Percentiles rank a stretch among this genome's conserved stretches.
phyloP scores from a whole-genome alignment of 2,329 filamentous ascomycete species.

The Hymenoscyphus salicellus region DNA sequence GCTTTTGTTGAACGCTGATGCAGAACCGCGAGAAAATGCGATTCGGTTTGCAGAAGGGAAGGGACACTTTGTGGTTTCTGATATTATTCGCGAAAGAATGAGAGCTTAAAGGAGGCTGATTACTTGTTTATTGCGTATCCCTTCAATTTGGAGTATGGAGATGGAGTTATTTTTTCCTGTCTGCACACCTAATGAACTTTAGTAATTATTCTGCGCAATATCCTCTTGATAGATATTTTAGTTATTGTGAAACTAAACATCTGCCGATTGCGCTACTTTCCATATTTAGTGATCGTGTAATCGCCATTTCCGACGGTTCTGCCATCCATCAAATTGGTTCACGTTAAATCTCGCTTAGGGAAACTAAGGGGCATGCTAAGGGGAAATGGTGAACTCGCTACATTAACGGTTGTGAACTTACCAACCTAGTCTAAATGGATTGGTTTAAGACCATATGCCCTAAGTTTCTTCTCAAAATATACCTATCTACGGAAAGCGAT shows the following conservation, averaged over 20 bases:
- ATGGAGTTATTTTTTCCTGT: neutral
- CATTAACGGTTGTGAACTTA: neutral
- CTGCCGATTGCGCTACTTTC: too few species aligned
- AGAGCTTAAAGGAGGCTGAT: neutral
- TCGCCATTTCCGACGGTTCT: neutral
- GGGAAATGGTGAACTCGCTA: neutral
- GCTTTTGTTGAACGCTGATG: conserved; percentile 22
- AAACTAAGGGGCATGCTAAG: too few species aligned
- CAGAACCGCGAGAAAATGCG: neutral
- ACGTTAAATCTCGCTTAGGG: neutral
- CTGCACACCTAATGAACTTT: too few species aligned
- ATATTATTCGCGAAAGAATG: neutral
- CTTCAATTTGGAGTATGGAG: neutral
- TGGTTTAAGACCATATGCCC: neutral
- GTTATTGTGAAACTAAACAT: too few species aligned
- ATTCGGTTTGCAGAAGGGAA: neutral
- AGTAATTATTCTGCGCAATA: too few species aligned
- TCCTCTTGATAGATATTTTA: too few species aligned
- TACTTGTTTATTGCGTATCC: neutral
- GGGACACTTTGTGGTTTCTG: neutral
- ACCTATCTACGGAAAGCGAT: too few species aligned
- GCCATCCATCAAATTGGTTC: neutral
- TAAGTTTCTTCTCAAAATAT: too few species aligned
- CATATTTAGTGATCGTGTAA: neutral
- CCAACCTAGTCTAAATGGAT: neutral